Evolutionary conservation across 768 basidiomycete species (phyloP), one percentile per base, ranked within the genome.

Genomic region (Artomyces pyxidatus): DNA sequence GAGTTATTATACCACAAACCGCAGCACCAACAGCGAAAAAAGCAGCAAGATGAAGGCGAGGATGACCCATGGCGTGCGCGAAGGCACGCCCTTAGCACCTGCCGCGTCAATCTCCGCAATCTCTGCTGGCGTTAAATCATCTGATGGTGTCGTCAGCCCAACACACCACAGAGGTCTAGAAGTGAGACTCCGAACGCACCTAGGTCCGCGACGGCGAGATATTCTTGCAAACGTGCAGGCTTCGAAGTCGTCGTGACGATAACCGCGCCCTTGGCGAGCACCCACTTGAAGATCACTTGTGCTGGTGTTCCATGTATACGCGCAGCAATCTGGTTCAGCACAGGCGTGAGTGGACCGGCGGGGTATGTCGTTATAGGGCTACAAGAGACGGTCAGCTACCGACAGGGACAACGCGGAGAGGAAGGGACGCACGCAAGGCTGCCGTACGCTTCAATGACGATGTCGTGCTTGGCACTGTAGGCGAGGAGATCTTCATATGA

Each of bases 281-380:
- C 74, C 83, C 83, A 85, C 1, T 71, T 63, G 43, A 84, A 74
- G n/a, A 85, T 61, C 25, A 83, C 75, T 57, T 86, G 84, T 1
- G 73, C 75, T 0, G 75, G 67, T 5, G 72, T 73, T 14, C 73
- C 74, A 12, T 71, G 68, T 2, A 76, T 63, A 11, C 74, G 65
- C 28, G 65, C 60, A 2, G 80, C 80, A 14, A 73, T 73, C 25
- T 65, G 66, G 11, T 65, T 56, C 11, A 85, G 58, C 3, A 72
- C 68, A 2, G 58, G 62, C 55, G 82, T 79, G 3, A 85, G 74
- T 0, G 81, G 75, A 2, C 83, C 82, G 16, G 74, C 77, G 10
- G 77, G 75, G 42, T 62, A 65, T n/a, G 56, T 64, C 6, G 77
- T 80, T 23, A 83, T 69, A 0, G 80, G 73, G 7, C 77, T 74